phyloP scores from a whole-genome alignment of 495 filamentous ascomycete genomes.

The Daldinia childiae region DNA sequence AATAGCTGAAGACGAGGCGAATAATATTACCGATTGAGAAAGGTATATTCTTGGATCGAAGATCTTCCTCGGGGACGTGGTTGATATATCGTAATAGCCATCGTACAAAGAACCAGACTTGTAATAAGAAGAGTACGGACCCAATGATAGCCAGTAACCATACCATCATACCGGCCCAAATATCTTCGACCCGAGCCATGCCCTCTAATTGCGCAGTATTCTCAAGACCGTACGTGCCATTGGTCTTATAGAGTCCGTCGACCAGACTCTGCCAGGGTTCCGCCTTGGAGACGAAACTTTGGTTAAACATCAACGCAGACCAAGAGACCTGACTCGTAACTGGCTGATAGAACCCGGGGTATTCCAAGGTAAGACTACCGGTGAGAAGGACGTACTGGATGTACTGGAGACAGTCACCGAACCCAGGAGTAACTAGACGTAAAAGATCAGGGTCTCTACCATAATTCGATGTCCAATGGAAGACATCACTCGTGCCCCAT shows the following conservation, averaged over 20 bases:
- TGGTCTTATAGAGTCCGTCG: constrained; percentile 84
- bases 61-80: constrained; percentile 81
- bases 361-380: constrained; percentile 83
- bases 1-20: constrained; percentile 90
- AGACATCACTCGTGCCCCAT: constrained; percentile 89
- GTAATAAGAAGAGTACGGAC: constrained; percentile 72
- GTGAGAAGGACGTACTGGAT: constrained; percentile 93
- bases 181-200: constrained; percentile 75
- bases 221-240: constrained; percentile 80
- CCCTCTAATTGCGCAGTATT: constrained; percentile 84
- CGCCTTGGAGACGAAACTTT: constrained; percentile 80
- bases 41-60: constrained; percentile 91
- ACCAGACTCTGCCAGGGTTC: constrained; percentile 68
- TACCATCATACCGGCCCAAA: constrained; percentile 92
- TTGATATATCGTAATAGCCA: constrained; percentile 77
- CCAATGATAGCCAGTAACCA: constrained; percentile 82
- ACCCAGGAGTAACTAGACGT: constrained; percentile 92
- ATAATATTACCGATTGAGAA: constrained; percentile 89
- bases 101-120: constrained; percentile 76
- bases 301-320: constrained; percentile 92
- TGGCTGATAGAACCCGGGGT: constrained; percentile 95
- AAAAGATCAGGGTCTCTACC: constrained; percentile 92
- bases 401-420: constrained; percentile 97
- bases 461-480: constrained; percentile 95
- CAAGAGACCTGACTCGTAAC: constrained; percentile 86